These are phyloP conservation scores for Puccinia horiana DNA, from an alignment of 1,284 basidiomycete genomes.

Conservation along the genomic window DNA sequence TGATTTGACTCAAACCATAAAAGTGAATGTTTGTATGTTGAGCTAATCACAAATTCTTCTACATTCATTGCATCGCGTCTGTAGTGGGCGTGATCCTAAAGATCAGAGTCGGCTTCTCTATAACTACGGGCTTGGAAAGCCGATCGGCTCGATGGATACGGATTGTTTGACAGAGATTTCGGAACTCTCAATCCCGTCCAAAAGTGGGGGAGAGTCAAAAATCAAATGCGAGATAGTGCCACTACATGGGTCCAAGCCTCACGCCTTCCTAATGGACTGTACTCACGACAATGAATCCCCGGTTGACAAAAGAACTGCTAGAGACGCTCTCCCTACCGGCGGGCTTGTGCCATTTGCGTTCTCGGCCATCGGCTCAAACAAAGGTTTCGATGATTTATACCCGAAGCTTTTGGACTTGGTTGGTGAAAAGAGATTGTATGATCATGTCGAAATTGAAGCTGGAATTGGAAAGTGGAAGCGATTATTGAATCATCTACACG, in stretches of 20 bases:
- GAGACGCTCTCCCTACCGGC: conserved; percentile 87
- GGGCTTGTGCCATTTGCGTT: conserved; percentile 82
- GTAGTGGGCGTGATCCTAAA: conserved; percentile 33
- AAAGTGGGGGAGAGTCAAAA: not conserved
- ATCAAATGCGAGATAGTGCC: conserved; percentile 69
- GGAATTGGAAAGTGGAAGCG: conserved; percentile 77
- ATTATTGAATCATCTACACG: conserved; percentile 78
- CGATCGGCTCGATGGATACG: conserved; percentile 87
- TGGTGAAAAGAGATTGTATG: conserved; percentile 75
- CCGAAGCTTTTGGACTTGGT: conserved; percentile 86
- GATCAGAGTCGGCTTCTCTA: conserved; percentile 63
- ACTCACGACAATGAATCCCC: conserved; percentile 95
- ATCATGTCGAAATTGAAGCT: conserved; percentile 61
- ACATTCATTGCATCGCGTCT: not conserved
- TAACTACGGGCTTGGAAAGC: conserved; percentile 82
- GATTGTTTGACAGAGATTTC: conserved; percentile 70
- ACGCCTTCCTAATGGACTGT: conserved; percentile 87
- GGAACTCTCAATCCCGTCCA: conserved; percentile 65
- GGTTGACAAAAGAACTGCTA: conserved; percentile 80
- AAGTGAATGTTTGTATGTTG: conserved; percentile 69
- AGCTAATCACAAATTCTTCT: conserved; percentile 61
- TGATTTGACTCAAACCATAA: conserved; percentile 61
- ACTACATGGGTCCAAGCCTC: conserved; percentile 78
- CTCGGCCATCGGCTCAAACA: conserved; percentile 83
- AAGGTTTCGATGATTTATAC: conserved; percentile 95